A percentile compares a stretch with the other conserved stretches of the same genome.
Conservation (phyloP, 805 yeast species). For the Zygosaccharomyces rouxii region DNA sequence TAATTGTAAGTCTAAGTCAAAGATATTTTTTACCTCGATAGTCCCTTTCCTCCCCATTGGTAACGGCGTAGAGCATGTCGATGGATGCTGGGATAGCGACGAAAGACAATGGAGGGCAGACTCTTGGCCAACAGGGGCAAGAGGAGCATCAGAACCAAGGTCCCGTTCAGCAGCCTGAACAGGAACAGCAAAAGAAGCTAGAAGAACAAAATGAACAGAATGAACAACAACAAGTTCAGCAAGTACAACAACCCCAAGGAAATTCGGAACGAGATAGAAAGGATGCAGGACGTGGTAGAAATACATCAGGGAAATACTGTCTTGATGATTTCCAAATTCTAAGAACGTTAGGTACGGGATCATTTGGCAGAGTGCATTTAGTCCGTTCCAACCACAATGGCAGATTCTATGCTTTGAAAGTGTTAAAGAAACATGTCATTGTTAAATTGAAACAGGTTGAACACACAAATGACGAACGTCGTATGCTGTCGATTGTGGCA, state of each 20-base stretch:
- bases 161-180: neutral
- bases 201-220: slow-evolving; percentile 5
- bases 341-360: slow-evolving; percentile 91
- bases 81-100: neutral
- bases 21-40: neutral
- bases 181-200: slow-evolving; percentile 9
- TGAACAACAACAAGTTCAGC: slow-evolving; percentile 8
- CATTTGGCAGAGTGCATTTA: slow-evolving; percentile 90
- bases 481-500: slow-evolving; percentile 78
- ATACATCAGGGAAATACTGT: slow-evolving; percentile 65
- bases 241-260: neutral
- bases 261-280: slow-evolving; percentile 6
- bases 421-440: slow-evolving; percentile 78
- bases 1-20: neutral
- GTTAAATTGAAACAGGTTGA: slow-evolving; percentile 92
- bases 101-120: neutral
- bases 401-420: slow-evolving; percentile 89
- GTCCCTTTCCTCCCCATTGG: neutral
- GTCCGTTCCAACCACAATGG: slow-evolving; percentile 87
- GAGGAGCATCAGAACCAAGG: slow-evolving; percentile 1
- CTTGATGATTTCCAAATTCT: slow-evolving; percentile 75
- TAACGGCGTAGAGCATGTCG: neutral
- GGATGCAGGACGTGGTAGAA: slow-evolving; percentile 15
- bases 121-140: neutral
- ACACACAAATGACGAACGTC: slow-evolving; percentile 91